Conservation (phyloP, 257 asterid genomes). For the Handroanthus guayacan region DNA sequence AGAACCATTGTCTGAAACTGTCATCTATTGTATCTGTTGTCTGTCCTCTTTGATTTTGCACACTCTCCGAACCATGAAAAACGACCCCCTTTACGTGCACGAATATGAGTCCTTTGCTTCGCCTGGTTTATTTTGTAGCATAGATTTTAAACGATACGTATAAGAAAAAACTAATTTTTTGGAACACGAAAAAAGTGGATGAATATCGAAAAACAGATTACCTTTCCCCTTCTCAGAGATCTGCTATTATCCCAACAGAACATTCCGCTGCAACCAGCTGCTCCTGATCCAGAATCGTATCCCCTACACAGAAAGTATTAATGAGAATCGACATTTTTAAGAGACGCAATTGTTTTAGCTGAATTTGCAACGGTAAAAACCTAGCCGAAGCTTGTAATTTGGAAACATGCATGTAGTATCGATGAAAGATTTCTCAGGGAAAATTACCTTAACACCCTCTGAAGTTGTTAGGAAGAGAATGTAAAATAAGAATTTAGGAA, state of each 20-base stretch:
- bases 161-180: not conserved
- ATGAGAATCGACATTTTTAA: too few species aligned
- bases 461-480: too few species aligned
- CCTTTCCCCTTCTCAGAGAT: slow-evolving; percentile 54
- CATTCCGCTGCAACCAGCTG: slow-evolving; percentile 59
- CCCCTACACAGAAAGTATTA: slow-evolving; percentile 47
- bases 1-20: slow-evolving; percentile 18
- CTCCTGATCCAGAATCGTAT: slow-evolving; percentile 74
- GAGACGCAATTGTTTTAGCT: too few species aligned
- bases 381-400: too few species aligned
- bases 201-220: slow-evolving; percentile 14
- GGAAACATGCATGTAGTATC: too few species aligned
- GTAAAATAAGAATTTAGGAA: too few species aligned
- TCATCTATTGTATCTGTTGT: slow-evolving; percentile 46
- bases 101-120: slow-evolving; percentile 52
- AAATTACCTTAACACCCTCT: too few species aligned
- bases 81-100: slow-evolving; percentile 41
- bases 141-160: not conserved
- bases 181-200: slow-evolving; percentile 1
- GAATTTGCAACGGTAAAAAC: too few species aligned
- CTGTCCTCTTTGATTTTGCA: slow-evolving; percentile 48
- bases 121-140: slow-evolving; percentile 37
- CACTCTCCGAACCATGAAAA: slow-evolving; percentile 70
- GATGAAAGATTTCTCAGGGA: too few species aligned
- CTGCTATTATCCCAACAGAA: slow-evolving; percentile 67